Evolutionary conservation across 805 yeast species (phyloP), one percentile per base, ranked within the genome.

Genomic region (Wickerhamomyces tratensis): DNA sequence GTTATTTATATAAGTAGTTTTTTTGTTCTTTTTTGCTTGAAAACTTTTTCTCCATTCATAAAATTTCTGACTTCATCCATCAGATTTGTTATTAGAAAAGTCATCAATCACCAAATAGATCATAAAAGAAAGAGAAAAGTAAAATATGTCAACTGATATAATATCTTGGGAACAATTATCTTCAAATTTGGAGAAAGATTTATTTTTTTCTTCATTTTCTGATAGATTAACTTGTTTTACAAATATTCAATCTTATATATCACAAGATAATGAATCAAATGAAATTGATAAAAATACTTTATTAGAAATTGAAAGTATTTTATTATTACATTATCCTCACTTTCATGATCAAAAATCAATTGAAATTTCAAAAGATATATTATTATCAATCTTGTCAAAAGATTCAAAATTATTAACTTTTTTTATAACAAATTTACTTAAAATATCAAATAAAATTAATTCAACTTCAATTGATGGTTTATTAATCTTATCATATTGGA

Each of bases 401-500:
- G 47, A 46, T n/a, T 14, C 33, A 8, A 38, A 41, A 7, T 40
- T 39, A n/a, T 10, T 46, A n/a, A 25, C 36, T 12, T 38, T 42
- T 9, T 47, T 49, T 27, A 36, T 47, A 7, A 49, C 46, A 13
- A 61, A 53, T 9, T 51, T 65, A 35, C 51, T 56, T 20, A 52
- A 54, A 39, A 52, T 67, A 7, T 60, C 69, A 5, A 34, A 56
- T 7, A 52, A 57, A 37, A 37, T 44, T 25, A 53, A 41, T 29
- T 51, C 69, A n/a, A 65, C 72, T 44, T 83, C 91, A 1, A 56
- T 72, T 6, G 64, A 75, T 3, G 86, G 78, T 57, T 64, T 79
- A 46, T 56, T 78, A 48, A 70, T 80, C 29, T 58, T 83, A 26
- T 62, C 83, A 36, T 67, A 68, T 14, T 83, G 89, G 88, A 59